Base-by-base conservation (phyloP, 768 basidiomycete genomes). In the Lentinus tigrinus region DNA sequence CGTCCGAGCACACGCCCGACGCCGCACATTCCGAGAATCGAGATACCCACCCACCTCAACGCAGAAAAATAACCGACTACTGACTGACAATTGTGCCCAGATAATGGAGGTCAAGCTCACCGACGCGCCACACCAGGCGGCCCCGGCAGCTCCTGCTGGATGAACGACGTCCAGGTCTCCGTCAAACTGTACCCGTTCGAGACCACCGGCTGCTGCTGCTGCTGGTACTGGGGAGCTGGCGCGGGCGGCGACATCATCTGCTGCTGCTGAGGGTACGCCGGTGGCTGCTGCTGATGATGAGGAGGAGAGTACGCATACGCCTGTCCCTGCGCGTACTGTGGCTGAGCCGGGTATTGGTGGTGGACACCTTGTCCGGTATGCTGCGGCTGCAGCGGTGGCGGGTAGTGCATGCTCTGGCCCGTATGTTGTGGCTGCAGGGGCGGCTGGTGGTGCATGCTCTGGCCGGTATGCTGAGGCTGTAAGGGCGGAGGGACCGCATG, bases 161-260 rank as follows among this genome's bases (percentile, higher is more conserved):
- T 82, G 73, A 86, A 89, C 56, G 81, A 77, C 67, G 81, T 79
- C 87, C 87, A 89, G 10, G 86, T 87, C 71, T 88, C 87, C 70
- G 85, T 83, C 54, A 87, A 73, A 66, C 85, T 84, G 52, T 84
- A 82, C 28, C 79, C 79, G 4, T 80, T 80, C 0, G 82, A 78
- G 60, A 84, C 83, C 36, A 77, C 75, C 55, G 63, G 47, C 64
- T 65, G 55, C 38, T 26, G 47, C 8, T 31, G 47, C 3, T 27
- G 27, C 4, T 47, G 47, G 9, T 17, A n/a, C 7, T 9, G 43
- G 9, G 9, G 21, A 44, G 43, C 9, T 44, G 43, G 19, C 7
- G 43, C 43, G 14, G 62, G 49, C 27, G 68, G 64, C 52, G 67
- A 55, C 46, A 47, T 34, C 56, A 51, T 49, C 54, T 51, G 51